Base-by-base conservation (phyloP, 2,329 filamentous ascomycete species). In the Byssochlamys sp. region DNA sequence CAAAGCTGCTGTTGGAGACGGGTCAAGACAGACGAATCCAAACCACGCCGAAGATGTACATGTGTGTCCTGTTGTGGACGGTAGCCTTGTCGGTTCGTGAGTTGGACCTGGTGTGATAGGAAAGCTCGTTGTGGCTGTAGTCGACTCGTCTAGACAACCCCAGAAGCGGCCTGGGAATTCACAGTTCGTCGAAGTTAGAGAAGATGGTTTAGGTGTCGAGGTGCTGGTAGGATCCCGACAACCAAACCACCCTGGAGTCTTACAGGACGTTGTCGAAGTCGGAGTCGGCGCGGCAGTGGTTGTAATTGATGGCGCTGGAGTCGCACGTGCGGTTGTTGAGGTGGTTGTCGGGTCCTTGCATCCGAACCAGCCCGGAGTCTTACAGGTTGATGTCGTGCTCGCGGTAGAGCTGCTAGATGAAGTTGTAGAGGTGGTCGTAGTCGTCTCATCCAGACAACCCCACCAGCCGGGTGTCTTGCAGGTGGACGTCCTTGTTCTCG, bases 391-490 rank as follows among this genome's bases (percentile, higher is more conserved):
- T 25, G 71, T 72, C 25, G 67, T 68, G 12, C 71, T 68, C 27
- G 67, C 69, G n/a, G 67, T 69, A 24, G 66, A 66, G 4, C 65
- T 64, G 0, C 70, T 70, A 2, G 66, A 66, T 3, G 69, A 65
- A 11, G 67, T 66, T 3, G 70, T 69, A 2, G 66, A 70, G 9
- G 67, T 68, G 4, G 74, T 74, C 1, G 75, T 77, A 0, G 75
- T 76, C 1, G 72, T 76, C 48, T 77, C 74, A 60, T 83, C 80
- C 2, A 81, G 73, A 56, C 75, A 78, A 14, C 89, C 90, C 87
- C 87, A 95, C 91, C 91, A 96, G 4, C 91, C 90, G 28, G 91
- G 91, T 1, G 91, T 96, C 72, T 94, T 82, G 75, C 91, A 96
- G 0, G 90, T 96, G 56, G 86, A 85, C 0, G 91, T 96, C 51